A percentile compares a stretch with the other conserved stretches of the same genome.
phyloP scores from a whole-genome alignment of 352 stramenopile species.

The Blastocystis sp. region DNA sequence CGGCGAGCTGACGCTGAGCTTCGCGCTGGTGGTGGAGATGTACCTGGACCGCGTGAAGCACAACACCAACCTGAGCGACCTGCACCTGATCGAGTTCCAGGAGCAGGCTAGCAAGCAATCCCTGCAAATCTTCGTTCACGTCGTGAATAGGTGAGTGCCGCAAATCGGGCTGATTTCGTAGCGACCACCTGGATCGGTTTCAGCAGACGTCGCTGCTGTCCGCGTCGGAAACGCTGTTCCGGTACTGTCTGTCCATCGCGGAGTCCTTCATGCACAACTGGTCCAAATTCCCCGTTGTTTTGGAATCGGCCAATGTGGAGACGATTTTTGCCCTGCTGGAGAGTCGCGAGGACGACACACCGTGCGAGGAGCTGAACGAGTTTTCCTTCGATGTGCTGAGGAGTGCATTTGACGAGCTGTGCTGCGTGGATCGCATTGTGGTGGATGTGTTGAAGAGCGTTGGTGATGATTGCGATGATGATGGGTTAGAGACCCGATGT shows the following conservation, averaged over 20 bases:
- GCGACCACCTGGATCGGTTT: conserved; percentile 11
- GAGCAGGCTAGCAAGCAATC: neutral
- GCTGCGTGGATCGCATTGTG: neutral
- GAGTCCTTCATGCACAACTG: conserved; percentile 30
- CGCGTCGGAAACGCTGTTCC: conserved; percentile 32
- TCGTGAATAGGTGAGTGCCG: conserved; percentile 16
- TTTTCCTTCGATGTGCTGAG: neutral
- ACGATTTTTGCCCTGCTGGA: neutral
- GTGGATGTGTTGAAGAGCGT: conserved; percentile 37
- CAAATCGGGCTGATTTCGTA: conserved; percentile 18
- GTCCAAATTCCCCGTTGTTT: conserved; percentile 22
- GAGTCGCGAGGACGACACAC: neutral
- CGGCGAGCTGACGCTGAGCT: neutral
- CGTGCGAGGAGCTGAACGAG: neutral
- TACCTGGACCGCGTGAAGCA: conserved; percentile 44
- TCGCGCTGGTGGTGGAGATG: conserved; percentile 50
- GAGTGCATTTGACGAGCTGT: neutral
- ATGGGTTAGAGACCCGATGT: conserved; percentile 25
- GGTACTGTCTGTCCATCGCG: conserved; percentile 24
- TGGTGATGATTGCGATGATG: neutral
- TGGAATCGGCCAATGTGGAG: neutral
- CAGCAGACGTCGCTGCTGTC: conserved; percentile 16
- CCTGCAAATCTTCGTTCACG: conserved; percentile 6
- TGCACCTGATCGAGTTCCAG: conserved; percentile 41
- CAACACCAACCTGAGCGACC: neutral